Percentiles rank a stretch among this genome's conserved stretches.
phyloP scores from a whole-genome alignment of 202 grass and related monocot species.

The Saccharum hybrid region DNA sequence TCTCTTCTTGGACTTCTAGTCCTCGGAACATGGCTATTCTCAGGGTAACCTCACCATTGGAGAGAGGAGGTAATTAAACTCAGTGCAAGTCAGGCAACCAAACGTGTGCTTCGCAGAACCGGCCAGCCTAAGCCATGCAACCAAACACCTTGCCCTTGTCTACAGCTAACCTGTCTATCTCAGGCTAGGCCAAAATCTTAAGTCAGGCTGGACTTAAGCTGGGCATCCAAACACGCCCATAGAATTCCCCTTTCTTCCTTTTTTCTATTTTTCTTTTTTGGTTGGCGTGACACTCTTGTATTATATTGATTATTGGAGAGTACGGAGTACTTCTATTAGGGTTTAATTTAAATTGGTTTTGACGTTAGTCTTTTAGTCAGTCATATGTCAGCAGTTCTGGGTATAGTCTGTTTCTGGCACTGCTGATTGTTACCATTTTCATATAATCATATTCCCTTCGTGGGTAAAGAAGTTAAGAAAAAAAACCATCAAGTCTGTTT shows the following conservation, averaged over 20 bases:
- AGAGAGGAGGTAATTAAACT: background rate
- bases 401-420: background rate
- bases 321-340: slow-evolving; percentile 7
- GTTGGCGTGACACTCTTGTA: background rate
- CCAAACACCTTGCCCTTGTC: background rate
- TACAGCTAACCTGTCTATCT: background rate
- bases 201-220: background rate
- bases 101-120: background rate
- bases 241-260: background rate
- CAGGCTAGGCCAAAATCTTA: background rate
- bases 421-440: slow-evolving; percentile 9
- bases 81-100: background rate
- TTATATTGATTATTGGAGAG: background rate
- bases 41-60: background rate
- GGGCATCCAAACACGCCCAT: background rate
- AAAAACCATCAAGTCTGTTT: slow-evolving; percentile 1
- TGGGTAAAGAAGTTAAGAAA: background rate
- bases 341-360: slow-evolving; percentile 11
- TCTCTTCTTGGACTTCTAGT: background rate
- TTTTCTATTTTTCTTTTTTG: background rate
- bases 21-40: background rate
- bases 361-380: background rate
- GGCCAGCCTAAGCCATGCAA: background rate
- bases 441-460: slow-evolving; percentile 6
- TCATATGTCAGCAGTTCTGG: background rate